Base-by-base conservation (phyloP, 306 rosid species). In the Vicia faba region DNA sequence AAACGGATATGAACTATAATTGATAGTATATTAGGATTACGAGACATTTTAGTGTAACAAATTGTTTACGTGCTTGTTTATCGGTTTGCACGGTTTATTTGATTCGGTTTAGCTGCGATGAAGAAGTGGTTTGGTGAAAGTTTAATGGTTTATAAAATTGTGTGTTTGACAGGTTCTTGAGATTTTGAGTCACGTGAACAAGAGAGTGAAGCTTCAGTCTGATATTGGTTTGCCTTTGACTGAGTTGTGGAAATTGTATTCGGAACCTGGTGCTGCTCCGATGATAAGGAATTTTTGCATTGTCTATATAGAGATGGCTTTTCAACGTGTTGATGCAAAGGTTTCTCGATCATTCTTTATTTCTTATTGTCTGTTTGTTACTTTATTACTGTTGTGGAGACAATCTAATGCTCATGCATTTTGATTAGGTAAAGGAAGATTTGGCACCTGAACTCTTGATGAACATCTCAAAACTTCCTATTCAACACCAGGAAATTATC, bases 131-230 rank as follows among this genome's bases (percentile, higher is more conserved):
- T 12, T 43, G 59, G 56, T 16, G 5, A 68, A 1, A 20, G 33
- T 55, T 67, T 63, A 14, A 4, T 66, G 55, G 15, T 61, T 62
- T 50, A 1, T 64, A 60, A 7, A 26, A 18, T 74, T 72, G 25
- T 60, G 44, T 23, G 73, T 20, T 49, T 18, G 39, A 61, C 81
- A 93, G 98, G 98, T 93, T 73, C 87, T 93, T 64, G 98, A 93
- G 87, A 93, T 93, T 72, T 82, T 93, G 88, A 88, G 93, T 78
- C 98, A 92, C n/a, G 89, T 92, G 46, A 92, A 92, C 85, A 89
- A 92, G 85, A 85, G 98, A 83, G 98, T 92, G 76, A 92, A 92
- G 78, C 96, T 86, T 33, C 96, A 86, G 63, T 81, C 86, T 50
- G 85, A 81, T 62, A 89, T 92, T 84, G 96, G 93, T 63, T 72